Evolutionary conservation across 768 basidiomycete genomes (phyloP).

Genomic region (Phanerodontia chrysosporium): DNA sequence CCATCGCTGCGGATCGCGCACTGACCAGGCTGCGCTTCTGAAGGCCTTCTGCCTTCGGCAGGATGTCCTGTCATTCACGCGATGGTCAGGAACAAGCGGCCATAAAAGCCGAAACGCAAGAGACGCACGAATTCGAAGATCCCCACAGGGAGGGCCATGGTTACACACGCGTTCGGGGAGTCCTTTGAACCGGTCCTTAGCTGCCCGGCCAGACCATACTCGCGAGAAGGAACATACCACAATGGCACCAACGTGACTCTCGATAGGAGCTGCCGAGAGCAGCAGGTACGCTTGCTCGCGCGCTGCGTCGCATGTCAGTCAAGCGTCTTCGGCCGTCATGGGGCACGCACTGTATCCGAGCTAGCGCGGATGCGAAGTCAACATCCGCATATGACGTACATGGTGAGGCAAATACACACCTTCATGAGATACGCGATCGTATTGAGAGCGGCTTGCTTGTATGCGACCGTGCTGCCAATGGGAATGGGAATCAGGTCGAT

Average conservation of each 20-base stretch:
- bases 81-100: not conserved
- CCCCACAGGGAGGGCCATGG: conserved; percentile 67
- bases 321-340: too few relatives aligned
- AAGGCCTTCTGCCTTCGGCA: conserved; percentile 61
- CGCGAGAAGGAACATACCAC: conserved; percentile 42
- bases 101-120: not conserved
- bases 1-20: conserved; percentile 67
- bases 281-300: conserved; percentile 76
- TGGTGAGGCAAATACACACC: conserved; percentile 27
- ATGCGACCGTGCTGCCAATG: conserved; percentile 58
- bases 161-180: conserved; percentile 76
- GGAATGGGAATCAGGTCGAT: too few relatives aligned
- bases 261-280: conserved; percentile 65
- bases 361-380: conserved; percentile 26
- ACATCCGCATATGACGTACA: not conserved
- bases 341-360: conserved; percentile 65
- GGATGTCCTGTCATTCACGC: conserved; percentile 48
- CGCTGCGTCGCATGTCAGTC: conserved; percentile 34
- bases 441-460: conserved; percentile 76
- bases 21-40: conserved; percentile 57
- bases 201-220: not conserved
- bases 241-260: conserved; percentile 65
- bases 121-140: conserved; percentile 66
- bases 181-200: conserved; percentile 38
- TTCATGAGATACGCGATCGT: conserved; percentile 71